phyloP scores from a whole-genome alignment of 2,329 filamentous ascomycete species.

The Metarhizium guizhouense region DNA sequence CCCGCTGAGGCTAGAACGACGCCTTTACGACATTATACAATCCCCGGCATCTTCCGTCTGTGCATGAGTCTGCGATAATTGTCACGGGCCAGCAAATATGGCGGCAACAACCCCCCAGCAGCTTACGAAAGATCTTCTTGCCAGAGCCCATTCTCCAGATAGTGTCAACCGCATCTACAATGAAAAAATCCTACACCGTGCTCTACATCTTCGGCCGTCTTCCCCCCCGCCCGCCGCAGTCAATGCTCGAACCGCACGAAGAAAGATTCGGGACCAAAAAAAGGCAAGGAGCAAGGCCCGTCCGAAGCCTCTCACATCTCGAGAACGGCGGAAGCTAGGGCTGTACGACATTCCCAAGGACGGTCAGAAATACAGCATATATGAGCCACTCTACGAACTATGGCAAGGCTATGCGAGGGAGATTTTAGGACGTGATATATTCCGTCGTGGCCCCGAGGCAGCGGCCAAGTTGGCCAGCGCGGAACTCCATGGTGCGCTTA shows the following conservation, averaged over 20 bases:
- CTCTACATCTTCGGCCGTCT: conserved; percentile 68
- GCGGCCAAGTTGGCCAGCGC: conserved; percentile 74
- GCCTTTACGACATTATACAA: too few relatives aligned
- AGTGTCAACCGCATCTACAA: conserved; percentile 63
- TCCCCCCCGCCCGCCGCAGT: conserved; percentile 50
- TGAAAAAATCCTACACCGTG: conserved; percentile 75
- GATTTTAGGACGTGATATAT: conserved; percentile 56
- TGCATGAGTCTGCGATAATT: not conserved
- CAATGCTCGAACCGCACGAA: conserved; percentile 48
- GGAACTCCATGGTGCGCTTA: conserved; percentile 79
- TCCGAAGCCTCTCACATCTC: conserved; percentile 66
- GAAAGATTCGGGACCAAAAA: conserved; percentile 36
- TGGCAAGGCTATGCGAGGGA: conserved; percentile 85
- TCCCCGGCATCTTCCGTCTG: not conserved
- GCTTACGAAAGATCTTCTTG: conserved; percentile 57
- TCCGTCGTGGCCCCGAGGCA: conserved; percentile 45
- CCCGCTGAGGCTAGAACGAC: too few relatives aligned
- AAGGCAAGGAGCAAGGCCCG: conserved; percentile 40
- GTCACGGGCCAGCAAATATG: conserved; percentile 17
- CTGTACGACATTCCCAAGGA: conserved; percentile 66
- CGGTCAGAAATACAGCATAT: conserved; percentile 58
- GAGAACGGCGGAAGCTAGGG: conserved; percentile 63
- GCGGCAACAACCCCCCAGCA: conserved; percentile 21
- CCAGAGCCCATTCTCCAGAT: conserved; percentile 69
- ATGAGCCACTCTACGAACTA: conserved; percentile 65